Conservation (phyloP, 805 yeast genomes). For the Yamadazyma laniorum region DNA sequence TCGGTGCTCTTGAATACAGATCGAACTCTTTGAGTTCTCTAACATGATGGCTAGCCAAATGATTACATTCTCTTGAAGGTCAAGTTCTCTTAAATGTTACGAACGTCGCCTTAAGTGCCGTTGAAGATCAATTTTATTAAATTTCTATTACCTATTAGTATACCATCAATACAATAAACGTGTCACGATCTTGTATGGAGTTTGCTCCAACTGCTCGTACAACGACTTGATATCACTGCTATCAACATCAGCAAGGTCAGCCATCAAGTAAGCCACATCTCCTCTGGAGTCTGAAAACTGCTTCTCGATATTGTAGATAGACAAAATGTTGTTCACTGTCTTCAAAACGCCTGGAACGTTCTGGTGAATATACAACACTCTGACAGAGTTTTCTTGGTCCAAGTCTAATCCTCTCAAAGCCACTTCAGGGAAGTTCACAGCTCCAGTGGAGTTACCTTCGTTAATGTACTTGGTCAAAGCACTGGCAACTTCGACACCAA, state of each 20-base stretch:
- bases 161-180: conserved; percentile 89
- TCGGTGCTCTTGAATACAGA: too few relatives aligned
- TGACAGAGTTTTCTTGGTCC: conserved; percentile 84
- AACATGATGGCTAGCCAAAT: too few relatives aligned
- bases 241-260: conserved; percentile 88
- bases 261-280: conserved; percentile 95
- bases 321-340: conserved; percentile 93
- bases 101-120: too few relatives aligned
- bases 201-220: conserved; percentile 80
- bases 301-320: conserved; percentile 93
- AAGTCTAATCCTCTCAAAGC: conserved; percentile 81
- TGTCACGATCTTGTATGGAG: conserved; percentile 87
- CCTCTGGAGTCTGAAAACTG: conserved; percentile 98
- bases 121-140: too few relatives aligned
- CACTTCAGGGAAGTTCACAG: conserved; percentile 99
- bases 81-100: too few relatives aligned
- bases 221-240: conserved; percentile 78
- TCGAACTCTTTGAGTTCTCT: too few relatives aligned
- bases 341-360: conserved; percentile 98
- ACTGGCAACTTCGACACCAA: conserved; percentile 91
- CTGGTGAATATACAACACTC: conserved; percentile 94
- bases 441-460: conserved; percentile 92
- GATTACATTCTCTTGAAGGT: too few relatives aligned
- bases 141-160: too few relatives aligned
- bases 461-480: conserved; percentile 88